Evolutionary conservation across 2,329 filamentous ascomycete species (phyloP), one percentile per base, ranked within the genome.

Genomic region (Juglanconis juglandina): DNA sequence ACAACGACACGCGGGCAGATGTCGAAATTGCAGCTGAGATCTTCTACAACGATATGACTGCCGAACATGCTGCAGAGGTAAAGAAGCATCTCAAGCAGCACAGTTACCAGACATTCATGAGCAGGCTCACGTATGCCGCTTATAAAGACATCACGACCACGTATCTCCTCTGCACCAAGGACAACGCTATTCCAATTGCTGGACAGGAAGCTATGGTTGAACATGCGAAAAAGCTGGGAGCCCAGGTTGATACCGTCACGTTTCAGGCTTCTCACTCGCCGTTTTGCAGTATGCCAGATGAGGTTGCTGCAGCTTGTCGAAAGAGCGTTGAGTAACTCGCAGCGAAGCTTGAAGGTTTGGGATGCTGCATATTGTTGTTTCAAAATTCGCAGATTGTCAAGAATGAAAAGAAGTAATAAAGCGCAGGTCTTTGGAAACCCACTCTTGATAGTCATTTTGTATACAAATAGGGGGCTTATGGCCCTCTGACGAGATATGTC

Each of bases 241-340:
- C 33, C 5, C 7, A 53, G 11, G 4, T 58, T 44, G 56, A 58
- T 1, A 58, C 49, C 5, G 39, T 39, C 13, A 48, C 33, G 1
- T 48, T 53, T 2, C 49, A 53, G 42, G 56, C 56, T 10, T 58
- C 56, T 5, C 56, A 58, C 17, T 58, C 56, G 24, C 56, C 56
- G 3, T 58, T 53, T 10, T 24, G 53, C 17, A 58, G 56, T 6
- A 53, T 58, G 49, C 56, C 56, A 4, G 42, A 58, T 11, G 17
- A 24, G n/a, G 50, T 58, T 47, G 56, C 37, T 24, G 24, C 24
- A 24, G 24, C 24, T 24, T 24, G 24, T 24, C 24, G 24, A 24
- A 24, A 24, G 24, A 24, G 24, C 24, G 24, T 24, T 24, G 24
- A 24, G 24, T 24, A 24, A 24, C 24, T 24, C 24, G 24, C 24